These are phyloP conservation scores for Mycocentrospora acerina DNA, from an alignment of 2,329 filamentous ascomycete species.

Conservation along the genomic window DNA sequence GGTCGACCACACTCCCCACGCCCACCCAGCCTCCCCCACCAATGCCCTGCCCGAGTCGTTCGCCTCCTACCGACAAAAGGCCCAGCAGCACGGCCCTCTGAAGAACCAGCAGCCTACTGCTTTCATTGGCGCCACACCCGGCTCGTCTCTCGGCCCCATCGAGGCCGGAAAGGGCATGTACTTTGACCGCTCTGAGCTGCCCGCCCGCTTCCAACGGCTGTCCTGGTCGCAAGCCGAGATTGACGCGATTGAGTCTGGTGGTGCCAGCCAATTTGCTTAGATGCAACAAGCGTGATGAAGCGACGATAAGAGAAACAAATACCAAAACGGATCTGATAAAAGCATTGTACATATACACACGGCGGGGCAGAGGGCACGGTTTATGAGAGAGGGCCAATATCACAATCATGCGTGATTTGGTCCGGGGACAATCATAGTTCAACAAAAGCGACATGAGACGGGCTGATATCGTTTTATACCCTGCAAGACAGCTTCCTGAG, in stretches of 20 bases:
- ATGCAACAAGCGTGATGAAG: slow-evolving; percentile 10
- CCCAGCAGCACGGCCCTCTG: slow-evolving; percentile 76
- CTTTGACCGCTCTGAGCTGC: slow-evolving; percentile 89
- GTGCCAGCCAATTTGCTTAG: slow-evolving; percentile 66
- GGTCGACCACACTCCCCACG: slow-evolving; percentile 71
- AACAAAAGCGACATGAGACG: slow-evolving; percentile 21
- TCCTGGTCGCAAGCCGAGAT: slow-evolving; percentile 82
- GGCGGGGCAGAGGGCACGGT: slow-evolving; percentile 10
- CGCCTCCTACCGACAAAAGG: slow-evolving; percentile 75
- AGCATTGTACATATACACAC: slow-evolving; percentile 23
- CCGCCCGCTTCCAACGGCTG: slow-evolving; percentile 75
- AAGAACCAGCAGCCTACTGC: slow-evolving; percentile 33
- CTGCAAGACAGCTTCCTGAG: slow-evolving; percentile 24
- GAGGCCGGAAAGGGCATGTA: slow-evolving; percentile 70
- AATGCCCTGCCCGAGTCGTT: slow-evolving; percentile 68
- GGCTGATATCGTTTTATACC: slow-evolving; percentile 32
- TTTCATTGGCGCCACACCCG: slow-evolving; percentile 62
- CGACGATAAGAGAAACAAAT: slow-evolving; percentile 10
- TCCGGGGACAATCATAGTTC: slow-evolving; percentile 7
- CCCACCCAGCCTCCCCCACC: slow-evolving; percentile 71
- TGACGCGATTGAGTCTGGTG: slow-evolving; percentile 91
- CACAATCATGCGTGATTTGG: slow-evolving; percentile 3
- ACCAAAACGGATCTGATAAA: slow-evolving; percentile 15
- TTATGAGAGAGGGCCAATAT: slow-evolving; percentile 6
- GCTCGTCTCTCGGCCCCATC: slow-evolving; percentile 72